Evolutionary conservation across 2,329 filamentous ascomycete species (phyloP).

Genomic region (Phoma herbarum): DNA sequence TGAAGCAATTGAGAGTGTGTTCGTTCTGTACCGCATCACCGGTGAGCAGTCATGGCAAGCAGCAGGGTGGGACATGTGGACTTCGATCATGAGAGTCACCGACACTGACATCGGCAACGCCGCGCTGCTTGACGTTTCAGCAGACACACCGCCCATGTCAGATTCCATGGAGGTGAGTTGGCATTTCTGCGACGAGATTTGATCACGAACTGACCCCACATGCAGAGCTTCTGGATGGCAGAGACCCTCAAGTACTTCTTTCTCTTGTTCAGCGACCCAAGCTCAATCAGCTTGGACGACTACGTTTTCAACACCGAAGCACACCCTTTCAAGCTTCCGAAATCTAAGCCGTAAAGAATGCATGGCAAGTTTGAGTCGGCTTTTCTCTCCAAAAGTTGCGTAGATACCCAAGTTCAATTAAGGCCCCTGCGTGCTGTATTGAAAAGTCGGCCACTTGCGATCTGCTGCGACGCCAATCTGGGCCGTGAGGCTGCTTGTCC

Average conservation of each 20-base stretch:
- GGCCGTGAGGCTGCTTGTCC: constrained; percentile 1
- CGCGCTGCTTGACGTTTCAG: constrained; percentile 55
- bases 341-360: constrained; percentile 12
- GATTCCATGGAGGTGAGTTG: constrained; percentile 57
- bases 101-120: constrained; percentile 58
- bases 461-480: not conserved
- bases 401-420: not conserved
- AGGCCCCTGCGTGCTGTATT: not conserved
- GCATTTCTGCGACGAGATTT: not conserved
- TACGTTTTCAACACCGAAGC: constrained; percentile 59
- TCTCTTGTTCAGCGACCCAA: constrained; percentile 56
- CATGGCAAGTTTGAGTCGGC: not conserved
- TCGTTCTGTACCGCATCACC: constrained; percentile 67
- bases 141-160: constrained; percentile 47
- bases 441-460: not conserved
- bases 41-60: constrained; percentile 60
- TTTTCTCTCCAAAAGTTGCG: not conserved
- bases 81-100: constrained; percentile 54
- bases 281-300: constrained; percentile 56
- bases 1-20: constrained; percentile 69
- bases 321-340: constrained; percentile 54
- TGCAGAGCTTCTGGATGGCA: constrained; percentile 58
- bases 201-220: constrained; percentile 18
- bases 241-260: constrained; percentile 62
- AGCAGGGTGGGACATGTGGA: constrained; percentile 61